Percentiles rank a stretch among this genome's conserved stretches.
Conservation (phyloP, 495 filamentous ascomycete species). For the Glonium stellatum region DNA sequence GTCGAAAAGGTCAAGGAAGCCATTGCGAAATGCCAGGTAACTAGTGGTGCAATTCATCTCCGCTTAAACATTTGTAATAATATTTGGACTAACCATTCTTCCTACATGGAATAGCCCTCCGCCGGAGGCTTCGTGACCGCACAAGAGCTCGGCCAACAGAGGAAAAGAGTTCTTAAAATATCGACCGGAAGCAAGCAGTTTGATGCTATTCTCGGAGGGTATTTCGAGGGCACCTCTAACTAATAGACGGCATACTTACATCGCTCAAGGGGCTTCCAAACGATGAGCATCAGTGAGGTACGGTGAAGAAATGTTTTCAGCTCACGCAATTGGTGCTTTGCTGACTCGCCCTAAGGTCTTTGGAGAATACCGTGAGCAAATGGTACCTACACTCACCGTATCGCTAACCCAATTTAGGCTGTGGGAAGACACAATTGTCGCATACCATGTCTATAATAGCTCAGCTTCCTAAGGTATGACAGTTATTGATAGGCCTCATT, state of each 20-base stretch:
- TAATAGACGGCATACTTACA: conserved; percentile 8
- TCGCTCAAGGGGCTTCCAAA: conserved; percentile 60
- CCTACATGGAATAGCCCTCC: conserved; percentile 44
- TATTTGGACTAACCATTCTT: not conserved
- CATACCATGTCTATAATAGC: conserved; percentile 39
- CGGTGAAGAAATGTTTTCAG: conserved; percentile 11
- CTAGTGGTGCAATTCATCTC: conserved; percentile 7
- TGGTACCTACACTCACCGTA: not conserved
- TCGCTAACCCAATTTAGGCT: conserved; percentile 36
- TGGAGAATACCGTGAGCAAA: conserved; percentile 59
- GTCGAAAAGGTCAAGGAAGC: conserved; percentile 80
- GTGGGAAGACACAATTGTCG: conserved; percentile 57
- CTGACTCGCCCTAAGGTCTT: conserved; percentile 35
- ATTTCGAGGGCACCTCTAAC: conserved; percentile 6
- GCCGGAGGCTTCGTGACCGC: conserved; percentile 69
- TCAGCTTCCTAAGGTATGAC: conserved; percentile 34
- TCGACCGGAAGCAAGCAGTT: conserved; percentile 73
- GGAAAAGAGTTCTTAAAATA: conserved; percentile 61
- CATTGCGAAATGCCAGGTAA: conserved; percentile 61
- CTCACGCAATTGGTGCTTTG: not conserved
- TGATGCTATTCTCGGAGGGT: conserved; percentile 65
- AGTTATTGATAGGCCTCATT: not conserved
- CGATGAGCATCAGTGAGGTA: conserved; percentile 74
- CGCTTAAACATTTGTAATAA: not conserved
- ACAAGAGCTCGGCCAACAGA: conserved; percentile 60